A percentile compares a stretch with the other conserved stretches of the same genome.
phyloP scores from a whole-genome alignment of 2,329 filamentous ascomycete genomes.

The Colletotrichum australisinense region DNA sequence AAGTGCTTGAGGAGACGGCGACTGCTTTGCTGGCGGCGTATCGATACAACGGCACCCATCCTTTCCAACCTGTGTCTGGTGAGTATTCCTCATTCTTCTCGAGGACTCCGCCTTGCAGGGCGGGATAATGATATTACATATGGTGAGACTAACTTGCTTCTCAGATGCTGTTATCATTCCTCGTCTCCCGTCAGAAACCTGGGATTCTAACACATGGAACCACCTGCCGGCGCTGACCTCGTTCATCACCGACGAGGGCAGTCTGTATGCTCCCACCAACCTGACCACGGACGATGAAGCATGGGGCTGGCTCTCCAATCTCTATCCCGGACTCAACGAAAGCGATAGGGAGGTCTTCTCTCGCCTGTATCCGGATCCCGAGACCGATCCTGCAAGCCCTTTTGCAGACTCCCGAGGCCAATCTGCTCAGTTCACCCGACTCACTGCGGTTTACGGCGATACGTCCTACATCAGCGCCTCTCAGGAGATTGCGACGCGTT shows the following conservation, averaged over 20 bases:
- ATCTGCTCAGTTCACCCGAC: constrained; percentile 22
- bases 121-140: neutral
- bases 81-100: neutral
- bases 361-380: constrained; percentile 14
- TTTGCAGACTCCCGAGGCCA: constrained; percentile 5
- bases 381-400: neutral
- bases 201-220: constrained; percentile 15
- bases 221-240: constrained; percentile 1
- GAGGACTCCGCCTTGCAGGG: neutral
- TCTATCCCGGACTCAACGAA: constrained; percentile 1
- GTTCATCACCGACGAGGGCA: constrained; percentile 21
- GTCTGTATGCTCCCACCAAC: constrained; percentile 19
- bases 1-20: constrained; percentile 42
- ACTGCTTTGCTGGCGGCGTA: constrained; percentile 10
- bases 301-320: constrained; percentile 17
- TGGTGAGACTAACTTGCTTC: neutral
- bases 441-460: constrained; percentile 4
- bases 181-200: constrained; percentile 12
- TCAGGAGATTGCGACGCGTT: constrained; percentile 5
- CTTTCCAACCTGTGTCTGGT: constrained; percentile 19
- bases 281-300: constrained; percentile 19
- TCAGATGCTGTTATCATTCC: constrained; percentile 13
- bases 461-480: constrained; percentile 12
- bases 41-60: constrained; percentile 12
- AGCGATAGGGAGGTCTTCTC: constrained; percentile 2